Base-by-base conservation (phyloP, 768 basidiomycete species). In the Epithele typhae region DNA sequence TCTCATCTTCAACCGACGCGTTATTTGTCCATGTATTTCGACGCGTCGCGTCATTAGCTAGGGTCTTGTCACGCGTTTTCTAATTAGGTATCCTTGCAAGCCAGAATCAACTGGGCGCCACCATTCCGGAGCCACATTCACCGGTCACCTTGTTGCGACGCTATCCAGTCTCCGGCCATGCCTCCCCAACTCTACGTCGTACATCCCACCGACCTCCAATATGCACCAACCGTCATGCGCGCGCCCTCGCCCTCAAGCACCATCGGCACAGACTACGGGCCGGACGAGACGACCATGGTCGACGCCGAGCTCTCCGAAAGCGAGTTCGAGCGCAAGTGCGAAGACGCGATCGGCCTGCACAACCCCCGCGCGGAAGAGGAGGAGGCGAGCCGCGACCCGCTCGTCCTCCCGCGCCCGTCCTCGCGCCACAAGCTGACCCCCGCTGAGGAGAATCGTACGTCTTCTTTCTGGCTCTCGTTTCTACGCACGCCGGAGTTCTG, bases 171-270 rank as follows among this genome's bases (percentile, higher is more conserved):
- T n/a, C n/a, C 34, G 10, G 35, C 35, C 14, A 56, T 52, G 52
- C 51, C 53, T 25, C 25, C 47, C 14, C 55, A 60, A 25, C 49
- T 44, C 15, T 56, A 59, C 33, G 53, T 53, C 43, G 47, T 58
- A 8, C 55, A 61, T 37, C 54, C 58, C 14, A 56, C 54, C 23
- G 57, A 62, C 37, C 51, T 60, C 12, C 58, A 59, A 2, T 76
- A 76, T 48, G 73, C 67, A 25, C 64, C 74, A 1, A 73, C 74
- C 3, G 62, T 76, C 46, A 66, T 75, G 18, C 70, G 74, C 27
- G 65, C 69, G 7, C 67, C 72, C 4, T 76, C 74, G 2, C 75
- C 74, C 24, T 70, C 70, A 7, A 72, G 69, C 41, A 73, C 74
- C 12, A 64, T 76, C 40, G 73, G 69, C 30, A 75, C 74, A 34